These are phyloP conservation scores for Auricularia sp. DNA, from an alignment of 768 basidiomycete species.

Conservation along the genomic window DNA sequence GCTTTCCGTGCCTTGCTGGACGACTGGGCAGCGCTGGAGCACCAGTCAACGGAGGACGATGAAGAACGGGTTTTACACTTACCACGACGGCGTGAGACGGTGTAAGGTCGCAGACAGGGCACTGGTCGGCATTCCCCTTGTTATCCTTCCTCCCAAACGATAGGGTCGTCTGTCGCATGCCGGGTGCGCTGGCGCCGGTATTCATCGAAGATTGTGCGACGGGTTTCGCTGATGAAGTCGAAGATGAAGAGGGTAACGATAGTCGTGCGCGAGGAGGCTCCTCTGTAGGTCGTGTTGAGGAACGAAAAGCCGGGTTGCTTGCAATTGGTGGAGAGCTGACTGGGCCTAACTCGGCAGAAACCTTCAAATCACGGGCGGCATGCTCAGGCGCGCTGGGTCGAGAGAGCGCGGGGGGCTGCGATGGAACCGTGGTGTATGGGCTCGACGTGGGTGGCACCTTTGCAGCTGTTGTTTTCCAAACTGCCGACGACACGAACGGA, in stretches of 20 bases:
- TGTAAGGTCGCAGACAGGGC: background rate
- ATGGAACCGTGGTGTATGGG: slow-evolving; percentile 23
- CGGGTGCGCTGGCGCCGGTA: background rate
- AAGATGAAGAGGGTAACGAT: too few species aligned
- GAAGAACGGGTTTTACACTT: background rate
- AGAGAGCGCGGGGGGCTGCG: background rate
- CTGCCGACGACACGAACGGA: too few species aligned
- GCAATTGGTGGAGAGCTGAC: background rate
- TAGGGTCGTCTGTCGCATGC: background rate
- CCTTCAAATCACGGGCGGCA: background rate
- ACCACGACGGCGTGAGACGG: background rate
- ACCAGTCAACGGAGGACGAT: slow-evolving; percentile 42
- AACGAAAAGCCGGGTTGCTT: background rate
- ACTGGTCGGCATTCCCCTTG: background rate
- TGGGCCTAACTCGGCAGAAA: background rate
- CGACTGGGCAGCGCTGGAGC: slow-evolving; percentile 44
- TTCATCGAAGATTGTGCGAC: background rate
- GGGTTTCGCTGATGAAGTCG: background rate
- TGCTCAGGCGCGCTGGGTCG: background rate
- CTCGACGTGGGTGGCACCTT: background rate
- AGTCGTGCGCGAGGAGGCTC: background rate
- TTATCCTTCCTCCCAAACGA: background rate
- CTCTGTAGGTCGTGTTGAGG: background rate
- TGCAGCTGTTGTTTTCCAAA: too few species aligned
- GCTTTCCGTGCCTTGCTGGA: slow-evolving; percentile 40